Conservation (phyloP, 352 stramenopile genomes). For the Globisporangium paroecandrum region DNA sequence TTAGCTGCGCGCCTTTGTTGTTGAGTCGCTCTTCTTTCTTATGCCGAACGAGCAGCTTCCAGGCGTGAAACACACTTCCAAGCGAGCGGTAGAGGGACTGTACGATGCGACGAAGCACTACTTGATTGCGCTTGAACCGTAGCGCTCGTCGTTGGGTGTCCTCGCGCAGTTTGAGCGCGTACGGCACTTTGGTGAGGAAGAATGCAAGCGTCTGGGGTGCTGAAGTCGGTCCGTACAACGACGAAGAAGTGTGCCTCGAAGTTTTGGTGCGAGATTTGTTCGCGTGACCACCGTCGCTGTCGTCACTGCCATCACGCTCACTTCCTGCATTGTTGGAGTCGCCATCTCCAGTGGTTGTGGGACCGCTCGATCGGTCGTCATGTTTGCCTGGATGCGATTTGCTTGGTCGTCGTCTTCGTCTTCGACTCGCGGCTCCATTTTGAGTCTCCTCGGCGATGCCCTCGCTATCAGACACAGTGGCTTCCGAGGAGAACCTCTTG, state of each 20-base stretch:
- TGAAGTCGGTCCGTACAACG: constrained; percentile 12
- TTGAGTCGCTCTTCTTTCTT: constrained; percentile 39
- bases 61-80: constrained; percentile 52
- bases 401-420: constrained; percentile 6
- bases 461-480: background rate
- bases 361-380: background rate
- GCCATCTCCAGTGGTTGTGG: background rate
- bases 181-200: constrained; percentile 43
- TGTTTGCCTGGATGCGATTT: background rate
- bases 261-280: background rate
- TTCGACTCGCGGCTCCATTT: background rate
- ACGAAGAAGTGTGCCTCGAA: background rate
- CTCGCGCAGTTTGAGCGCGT: constrained; percentile 37
- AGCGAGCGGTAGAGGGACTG: constrained; percentile 52
- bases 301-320: background rate
- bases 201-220: constrained; percentile 35
- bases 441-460: constrained; percentile 10
- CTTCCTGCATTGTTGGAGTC: background rate
- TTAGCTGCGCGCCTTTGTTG: constrained; percentile 48
- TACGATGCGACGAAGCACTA: constrained; percentile 44
- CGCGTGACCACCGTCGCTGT: background rate
- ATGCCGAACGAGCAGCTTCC: constrained; percentile 35
- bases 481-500: background rate
- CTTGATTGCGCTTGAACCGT: constrained; percentile 39
- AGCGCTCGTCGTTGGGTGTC: constrained; percentile 28